phyloP scores from a whole-genome alignment of 768 basidiomycete species.

The Hygrophorus russula region DNA sequence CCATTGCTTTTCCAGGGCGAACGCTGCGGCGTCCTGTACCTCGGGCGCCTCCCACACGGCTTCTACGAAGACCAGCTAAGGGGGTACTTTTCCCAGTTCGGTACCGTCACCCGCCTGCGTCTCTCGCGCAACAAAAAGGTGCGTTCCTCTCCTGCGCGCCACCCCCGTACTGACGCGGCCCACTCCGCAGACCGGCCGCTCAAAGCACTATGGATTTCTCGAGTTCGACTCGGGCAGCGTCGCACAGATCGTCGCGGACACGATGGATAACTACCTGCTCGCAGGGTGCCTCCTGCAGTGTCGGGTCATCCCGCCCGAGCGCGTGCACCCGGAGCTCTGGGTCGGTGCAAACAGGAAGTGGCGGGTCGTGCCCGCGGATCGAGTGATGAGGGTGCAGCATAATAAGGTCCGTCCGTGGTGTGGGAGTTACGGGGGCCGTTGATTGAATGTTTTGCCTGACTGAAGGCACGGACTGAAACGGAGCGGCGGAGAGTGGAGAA shows the following conservation, averaged over 20 bases:
- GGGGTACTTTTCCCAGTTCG: slow-evolving; percentile 92
- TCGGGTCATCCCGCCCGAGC: slow-evolving; percentile 78
- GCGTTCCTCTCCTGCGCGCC: slow-evolving; percentile 1
- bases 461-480: slow-evolving; percentile 70
- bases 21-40: slow-evolving; percentile 76
- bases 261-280: slow-evolving; percentile 97
- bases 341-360: slow-evolving; percentile 94
- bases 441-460: neutral
- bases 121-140: slow-evolving; percentile 93
- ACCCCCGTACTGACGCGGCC: neutral
- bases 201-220: slow-evolving; percentile 95
- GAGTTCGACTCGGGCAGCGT: slow-evolving; percentile 87
- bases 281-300: slow-evolving; percentile 90
- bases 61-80: slow-evolving; percentile 95
- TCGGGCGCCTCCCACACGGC: slow-evolving; percentile 90
- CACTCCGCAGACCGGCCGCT: slow-evolving; percentile 66
- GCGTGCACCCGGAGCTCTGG: slow-evolving; percentile 93
- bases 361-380: slow-evolving; percentile 62
- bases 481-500: slow-evolving; percentile 54
- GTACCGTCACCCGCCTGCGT: slow-evolving; percentile 76
- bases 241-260: slow-evolving; percentile 92
- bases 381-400: slow-evolving; percentile 60
- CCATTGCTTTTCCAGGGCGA: slow-evolving; percentile 23
- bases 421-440: neutral
- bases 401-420: slow-evolving; percentile 55